Evolutionary conservation across 768 basidiomycete species (phyloP), one percentile per base, ranked within the genome.

Genomic region (Dioszegia aurantiaca): DNA sequence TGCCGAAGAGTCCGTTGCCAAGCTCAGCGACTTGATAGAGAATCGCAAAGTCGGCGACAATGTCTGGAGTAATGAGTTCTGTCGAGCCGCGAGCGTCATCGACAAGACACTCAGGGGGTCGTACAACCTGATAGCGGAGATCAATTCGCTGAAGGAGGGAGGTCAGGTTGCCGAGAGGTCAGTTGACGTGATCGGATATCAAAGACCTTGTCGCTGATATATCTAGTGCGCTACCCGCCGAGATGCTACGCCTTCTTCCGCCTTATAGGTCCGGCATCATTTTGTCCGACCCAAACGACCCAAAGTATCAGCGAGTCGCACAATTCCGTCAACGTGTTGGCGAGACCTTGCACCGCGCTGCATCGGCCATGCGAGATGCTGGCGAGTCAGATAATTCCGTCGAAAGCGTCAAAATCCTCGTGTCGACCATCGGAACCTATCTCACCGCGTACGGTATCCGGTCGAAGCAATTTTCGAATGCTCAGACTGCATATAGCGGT

Each of bases 21-120:
- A 71, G 14, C 77, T 93, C 43, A 84, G 89, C 58, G 61, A 58
- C 2, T 76, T 91, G 9, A 77, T 90, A 6, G 77, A 78, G 79
- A 44, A 82, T 83, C 83, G 73, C 6, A 81, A 83, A 8, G 76
- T 77, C 14, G 39, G 56, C 44, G 82, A 76, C 45, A 89, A 89
- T 84, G 83, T 87, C 16, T 92, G 89, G 89, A 81, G 86, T 12
- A 90, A 89, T 73, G 88, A 91, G 62, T 89, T 91, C 69, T 91
- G 89, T 78, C 83, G 89, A 82, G 85, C 76, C 58, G 80, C 89
- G 48, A 87, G 83, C 61, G 80, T 87, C 49, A 83, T 91, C 51
- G 85, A 86, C 56, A 85, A 87, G 68, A 85, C 86, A 0, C 86
- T 91, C 62, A 78, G 84, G 6, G 88, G 88, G 2, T 84, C 87